phyloP scores from a whole-genome alignment of 805 yeast species.

The Torulaspora maleeae region DNA sequence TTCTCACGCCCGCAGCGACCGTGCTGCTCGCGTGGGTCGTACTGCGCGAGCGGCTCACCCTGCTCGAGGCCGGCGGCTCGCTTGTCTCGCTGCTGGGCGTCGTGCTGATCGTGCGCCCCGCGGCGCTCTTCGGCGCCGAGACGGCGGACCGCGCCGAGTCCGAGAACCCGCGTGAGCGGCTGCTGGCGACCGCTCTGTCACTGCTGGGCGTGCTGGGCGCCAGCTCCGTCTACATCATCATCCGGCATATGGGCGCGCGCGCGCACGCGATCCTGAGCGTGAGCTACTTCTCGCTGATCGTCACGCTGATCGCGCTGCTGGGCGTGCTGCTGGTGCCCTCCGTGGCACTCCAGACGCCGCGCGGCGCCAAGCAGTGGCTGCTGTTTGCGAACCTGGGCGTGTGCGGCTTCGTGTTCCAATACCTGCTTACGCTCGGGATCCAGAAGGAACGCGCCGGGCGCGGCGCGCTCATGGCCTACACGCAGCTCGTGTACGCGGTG shows the following conservation, averaged over 20 bases:
- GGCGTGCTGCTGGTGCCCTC: slow-evolving; percentile 56
- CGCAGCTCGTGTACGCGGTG: slow-evolving; percentile 73
- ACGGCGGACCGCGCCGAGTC: slow-evolving; percentile 44
- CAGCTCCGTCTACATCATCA: slow-evolving; percentile 60
- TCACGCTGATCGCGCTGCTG: slow-evolving; percentile 49
- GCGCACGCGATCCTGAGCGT: slow-evolving; percentile 82
- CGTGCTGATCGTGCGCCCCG: slow-evolving; percentile 73
- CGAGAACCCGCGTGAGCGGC: slow-evolving; percentile 48
- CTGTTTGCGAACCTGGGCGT: slow-evolving; percentile 59
- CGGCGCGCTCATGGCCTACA: slow-evolving; percentile 69
- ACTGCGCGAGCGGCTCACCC: slow-evolving; percentile 60
- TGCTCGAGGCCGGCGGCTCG: slow-evolving; percentile 66
- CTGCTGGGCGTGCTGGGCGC: slow-evolving; percentile 67
- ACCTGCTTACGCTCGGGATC: slow-evolving; percentile 71
- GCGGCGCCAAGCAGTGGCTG: slow-evolving; percentile 59
- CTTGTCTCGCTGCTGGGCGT: slow-evolving; percentile 70
- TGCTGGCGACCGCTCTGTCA: slow-evolving; percentile 61
- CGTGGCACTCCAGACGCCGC: slow-evolving; percentile 56
- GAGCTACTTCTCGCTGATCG: slow-evolving; percentile 63
- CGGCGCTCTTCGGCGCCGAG: slow-evolving; percentile 56
- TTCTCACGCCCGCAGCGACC: slow-evolving; percentile 71
- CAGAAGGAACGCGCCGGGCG: slow-evolving; percentile 76
- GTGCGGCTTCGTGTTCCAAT: slow-evolving; percentile 81
- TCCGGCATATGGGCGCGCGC: slow-evolving; percentile 67
- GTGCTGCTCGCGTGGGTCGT: slow-evolving; percentile 66